phyloP scores from a whole-genome alignment of 441 rosid species.

The Mallotus japonicus region DNA sequence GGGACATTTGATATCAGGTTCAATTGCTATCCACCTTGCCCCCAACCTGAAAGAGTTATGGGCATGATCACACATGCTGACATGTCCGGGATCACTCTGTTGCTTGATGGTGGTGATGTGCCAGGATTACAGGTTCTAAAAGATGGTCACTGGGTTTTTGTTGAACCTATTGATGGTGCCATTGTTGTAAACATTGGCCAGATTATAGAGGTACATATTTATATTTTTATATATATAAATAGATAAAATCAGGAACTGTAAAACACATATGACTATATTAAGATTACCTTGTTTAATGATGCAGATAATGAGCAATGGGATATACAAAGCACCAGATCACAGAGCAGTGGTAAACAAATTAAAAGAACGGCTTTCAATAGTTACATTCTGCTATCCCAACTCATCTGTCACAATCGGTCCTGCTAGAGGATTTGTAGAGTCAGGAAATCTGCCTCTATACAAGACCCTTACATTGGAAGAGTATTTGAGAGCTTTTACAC shows the following conservation, averaged over 20 bases:
- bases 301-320: conserved; percentile 45
- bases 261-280: no score
- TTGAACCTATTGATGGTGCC: conserved; percentile 32
- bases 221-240: neutral
- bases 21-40: conserved; percentile 40
- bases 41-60: conserved; percentile 30
- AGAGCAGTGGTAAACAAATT: conserved; percentile 37
- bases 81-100: conserved; percentile 31
- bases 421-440: conserved; percentile 21
- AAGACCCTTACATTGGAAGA: conserved; percentile 32
- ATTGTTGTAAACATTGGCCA: conserved; percentile 38
- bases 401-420: conserved; percentile 30
- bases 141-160: conserved; percentile 32
- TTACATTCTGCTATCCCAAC: conserved; percentile 35
- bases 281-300: neutral
- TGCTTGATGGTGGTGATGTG: conserved; percentile 29
- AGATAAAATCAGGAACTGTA: no score
- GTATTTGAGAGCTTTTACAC: conserved; percentile 29
- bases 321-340: conserved; percentile 33
- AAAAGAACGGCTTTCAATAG: conserved; percentile 34
- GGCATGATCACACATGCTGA: conserved; percentile 36
- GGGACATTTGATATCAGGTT: conserved; percentile 32
- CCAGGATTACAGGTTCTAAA: conserved; percentile 40
- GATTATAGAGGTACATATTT: conserved; percentile 28
- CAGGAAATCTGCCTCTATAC: conserved; percentile 32